Conservation (phyloP, 2,329 filamentous ascomycete genomes). For the Alternaria sp. region DNA sequence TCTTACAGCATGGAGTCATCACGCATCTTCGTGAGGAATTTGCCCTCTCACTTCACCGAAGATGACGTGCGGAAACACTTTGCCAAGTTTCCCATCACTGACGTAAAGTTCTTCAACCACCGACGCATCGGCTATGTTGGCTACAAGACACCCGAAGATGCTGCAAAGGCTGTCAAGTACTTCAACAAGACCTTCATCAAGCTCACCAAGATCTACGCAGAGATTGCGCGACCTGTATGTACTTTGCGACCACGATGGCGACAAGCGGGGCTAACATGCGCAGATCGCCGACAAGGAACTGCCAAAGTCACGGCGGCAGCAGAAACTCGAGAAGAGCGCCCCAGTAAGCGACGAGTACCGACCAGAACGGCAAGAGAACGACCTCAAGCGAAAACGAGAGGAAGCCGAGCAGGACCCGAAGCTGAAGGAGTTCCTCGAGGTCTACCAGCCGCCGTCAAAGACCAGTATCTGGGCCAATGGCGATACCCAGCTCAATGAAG, state of each 20-base stretch:
- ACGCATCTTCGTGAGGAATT: conserved; percentile 72
- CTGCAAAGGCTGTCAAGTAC: conserved; percentile 84
- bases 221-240: conserved; percentile 81
- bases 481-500: conserved; percentile 38
- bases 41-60: conserved; percentile 85
- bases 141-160: conserved; percentile 82
- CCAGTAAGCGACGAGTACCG: conserved; percentile 34
- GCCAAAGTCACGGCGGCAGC: conserved; percentile 43
- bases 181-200: conserved; percentile 95
- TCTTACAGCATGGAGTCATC: conserved; percentile 69
- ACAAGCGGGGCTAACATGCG: conserved; percentile 32
- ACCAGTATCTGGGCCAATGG: conserved; percentile 68
- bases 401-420: conserved; percentile 70
- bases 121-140: conserved; percentile 95
- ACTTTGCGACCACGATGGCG: neutral
- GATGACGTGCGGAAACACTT: conserved; percentile 91
- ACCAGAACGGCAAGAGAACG: conserved; percentile 33
- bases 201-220: conserved; percentile 91
- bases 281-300: conserved; percentile 45
- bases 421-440: conserved; percentile 82
- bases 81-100: conserved; percentile 78
- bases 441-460: conserved; percentile 75
- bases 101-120: conserved; percentile 88
- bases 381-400: conserved; percentile 73
- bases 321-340: conserved; percentile 33